A percentile compares a stretch with the other conserved stretches of the same genome.
phyloP scores from a whole-genome alignment of 495 filamentous ascomycete species.

The Annulohypoxylon bovei region DNA sequence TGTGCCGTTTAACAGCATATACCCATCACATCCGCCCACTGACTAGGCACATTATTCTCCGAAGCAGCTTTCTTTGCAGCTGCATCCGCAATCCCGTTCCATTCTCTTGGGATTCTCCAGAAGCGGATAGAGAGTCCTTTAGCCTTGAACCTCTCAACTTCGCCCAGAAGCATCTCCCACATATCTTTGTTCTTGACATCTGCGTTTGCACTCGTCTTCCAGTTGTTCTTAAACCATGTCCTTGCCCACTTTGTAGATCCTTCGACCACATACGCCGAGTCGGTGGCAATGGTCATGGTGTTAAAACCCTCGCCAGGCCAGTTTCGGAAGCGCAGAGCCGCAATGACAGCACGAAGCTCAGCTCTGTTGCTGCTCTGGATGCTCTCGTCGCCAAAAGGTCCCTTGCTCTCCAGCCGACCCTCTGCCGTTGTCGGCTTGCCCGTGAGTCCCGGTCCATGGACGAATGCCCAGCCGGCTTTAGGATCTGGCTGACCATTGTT shows the following conservation, averaged over 20 bases:
- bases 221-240: slow-evolving; percentile 55
- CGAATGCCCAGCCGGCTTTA: slow-evolving; percentile 52
- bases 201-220: slow-evolving; percentile 34
- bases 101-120: slow-evolving; percentile 55
- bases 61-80: slow-evolving; percentile 53
- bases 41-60: neutral
- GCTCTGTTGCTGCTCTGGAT: slow-evolving; percentile 56
- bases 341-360: slow-evolving; percentile 57
- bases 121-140: slow-evolving; percentile 49
- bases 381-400: slow-evolving; percentile 45
- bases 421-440: slow-evolving; percentile 13
- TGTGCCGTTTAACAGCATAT: neutral
- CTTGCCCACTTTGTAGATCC: slow-evolving; percentile 53
- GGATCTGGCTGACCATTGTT: slow-evolving; percentile 49
- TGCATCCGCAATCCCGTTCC: slow-evolving; percentile 53
- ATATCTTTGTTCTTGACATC: slow-evolving; percentile 55
- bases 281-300: slow-evolving; percentile 57
- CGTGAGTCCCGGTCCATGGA: slow-evolving; percentile 25
- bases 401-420: slow-evolving; percentile 48
- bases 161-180: slow-evolving; percentile 54
- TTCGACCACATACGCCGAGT: slow-evolving; percentile 57
- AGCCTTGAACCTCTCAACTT: slow-evolving; percentile 42
- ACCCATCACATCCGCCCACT: neutral
- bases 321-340: slow-evolving; percentile 47
- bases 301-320: slow-evolving; percentile 53